phyloP scores from a whole-genome alignment of 116 monocot species.

The Phalaenopsis hybrid region DNA sequence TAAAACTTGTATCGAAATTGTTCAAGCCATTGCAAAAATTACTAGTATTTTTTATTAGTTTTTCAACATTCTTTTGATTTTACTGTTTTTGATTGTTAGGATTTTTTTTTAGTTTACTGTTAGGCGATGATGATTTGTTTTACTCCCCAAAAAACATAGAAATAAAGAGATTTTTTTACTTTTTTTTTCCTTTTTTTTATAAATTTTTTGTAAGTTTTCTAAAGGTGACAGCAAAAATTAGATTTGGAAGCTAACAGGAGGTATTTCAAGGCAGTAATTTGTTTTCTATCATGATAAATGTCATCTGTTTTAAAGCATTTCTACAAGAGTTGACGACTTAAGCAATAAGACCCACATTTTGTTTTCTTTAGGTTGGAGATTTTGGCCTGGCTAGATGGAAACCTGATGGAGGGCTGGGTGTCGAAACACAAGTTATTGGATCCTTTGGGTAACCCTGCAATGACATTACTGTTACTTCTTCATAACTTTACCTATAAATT shows the following conservation, averaged over 20 bases:
- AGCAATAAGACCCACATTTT: background rate
- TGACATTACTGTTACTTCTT: background rate
- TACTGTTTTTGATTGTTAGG: too few relatives aligned
- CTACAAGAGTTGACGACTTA: background rate
- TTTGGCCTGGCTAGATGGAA: constrained; percentile 26
- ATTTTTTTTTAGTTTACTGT: too few relatives aligned
- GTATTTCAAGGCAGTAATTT: too few relatives aligned
- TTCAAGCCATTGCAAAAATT: too few relatives aligned
- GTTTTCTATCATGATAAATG: background rate
- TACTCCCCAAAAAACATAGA: background rate
- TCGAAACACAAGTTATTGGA: constrained; percentile 23
- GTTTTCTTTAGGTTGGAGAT: constrained; percentile 13
- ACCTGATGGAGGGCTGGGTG: constrained; percentile 15
- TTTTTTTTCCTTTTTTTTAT: background rate
- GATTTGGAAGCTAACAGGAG: too few relatives aligned
- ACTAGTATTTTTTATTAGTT: too few relatives aligned
- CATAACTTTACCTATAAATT: background rate
- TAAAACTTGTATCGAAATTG: too few relatives aligned
- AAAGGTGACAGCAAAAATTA: background rate
- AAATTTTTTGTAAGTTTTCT: background rate
- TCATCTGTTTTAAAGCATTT: background rate
- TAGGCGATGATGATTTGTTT: too few relatives aligned
- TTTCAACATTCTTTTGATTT: too few relatives aligned
- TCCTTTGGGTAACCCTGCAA: constrained; percentile 14
- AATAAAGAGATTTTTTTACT: background rate